phyloP scores from a whole-genome alignment of 177 flowering plant species.

The Tripterygium wilfordii region DNA sequence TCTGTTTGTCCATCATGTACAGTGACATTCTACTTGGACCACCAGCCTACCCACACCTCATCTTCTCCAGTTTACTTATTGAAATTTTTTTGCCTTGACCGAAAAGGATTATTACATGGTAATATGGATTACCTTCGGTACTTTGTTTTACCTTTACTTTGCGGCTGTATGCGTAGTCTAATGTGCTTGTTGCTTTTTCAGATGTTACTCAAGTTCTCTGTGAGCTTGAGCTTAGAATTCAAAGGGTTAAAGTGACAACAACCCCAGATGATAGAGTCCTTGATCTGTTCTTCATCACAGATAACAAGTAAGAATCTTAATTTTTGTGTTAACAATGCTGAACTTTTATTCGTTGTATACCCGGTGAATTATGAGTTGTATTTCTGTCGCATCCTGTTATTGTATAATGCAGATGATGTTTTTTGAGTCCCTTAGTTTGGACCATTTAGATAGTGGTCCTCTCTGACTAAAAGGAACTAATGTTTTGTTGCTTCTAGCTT shows the following conservation, averaged over 20 bases:
- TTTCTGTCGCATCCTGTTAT: neutral
- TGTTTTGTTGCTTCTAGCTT: too few relatives aligned
- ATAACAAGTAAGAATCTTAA: slow-evolving; percentile 36
- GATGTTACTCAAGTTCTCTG: slow-evolving; percentile 76
- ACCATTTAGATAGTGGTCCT: too few relatives aligned
- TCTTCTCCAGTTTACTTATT: slow-evolving; percentile 53
- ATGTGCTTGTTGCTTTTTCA: slow-evolving; percentile 10
- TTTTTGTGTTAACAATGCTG: neutral
- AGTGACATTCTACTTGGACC: slow-evolving; percentile 27
- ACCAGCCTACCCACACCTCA: slow-evolving; percentile 22
- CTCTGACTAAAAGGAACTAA: too few relatives aligned
- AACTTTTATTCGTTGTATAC: too few relatives aligned
- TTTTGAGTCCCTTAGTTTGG: neutral
- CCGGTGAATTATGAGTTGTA: neutral
- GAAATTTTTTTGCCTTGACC: slow-evolving; percentile 54
- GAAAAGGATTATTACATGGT: slow-evolving; percentile 81
- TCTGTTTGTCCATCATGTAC: slow-evolving; percentile 61
- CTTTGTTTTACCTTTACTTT: neutral
- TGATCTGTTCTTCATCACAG: slow-evolving; percentile 79
- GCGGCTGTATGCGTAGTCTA: neutral
- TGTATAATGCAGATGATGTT: too few relatives aligned
- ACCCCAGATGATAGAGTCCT: slow-evolving; percentile 77
- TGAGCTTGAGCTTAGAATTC: slow-evolving; percentile 76
- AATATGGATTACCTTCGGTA: slow-evolving; percentile 6
- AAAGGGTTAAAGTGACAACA: slow-evolving; percentile 76